Conservation (phyloP, 768 basidiomycete species). For the Lentinula detonsa region DNA sequence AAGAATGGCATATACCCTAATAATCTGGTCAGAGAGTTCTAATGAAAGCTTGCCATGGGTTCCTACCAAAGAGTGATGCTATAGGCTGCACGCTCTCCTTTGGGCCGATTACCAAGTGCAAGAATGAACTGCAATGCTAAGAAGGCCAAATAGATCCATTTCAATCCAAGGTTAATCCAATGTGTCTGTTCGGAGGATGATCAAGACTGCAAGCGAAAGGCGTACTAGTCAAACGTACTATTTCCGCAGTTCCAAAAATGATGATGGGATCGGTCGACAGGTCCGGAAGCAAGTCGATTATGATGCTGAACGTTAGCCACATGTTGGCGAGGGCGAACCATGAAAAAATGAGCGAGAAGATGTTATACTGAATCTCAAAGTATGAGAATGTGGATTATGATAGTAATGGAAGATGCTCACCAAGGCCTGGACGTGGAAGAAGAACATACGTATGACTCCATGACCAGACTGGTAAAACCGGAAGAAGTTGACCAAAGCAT, state of each 20-base stretch:
- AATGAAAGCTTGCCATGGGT: not conserved
- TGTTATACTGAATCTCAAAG: conserved; percentile 56
- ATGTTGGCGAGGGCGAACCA: conserved; percentile 93
- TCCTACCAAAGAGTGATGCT: conserved; percentile 63
- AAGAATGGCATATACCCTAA: conserved; percentile 78
- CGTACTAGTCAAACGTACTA: conserved; percentile 44
- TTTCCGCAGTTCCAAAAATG: conserved; percentile 65
- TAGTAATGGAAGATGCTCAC: conserved; percentile 36
- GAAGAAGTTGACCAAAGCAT: conserved; percentile 92
- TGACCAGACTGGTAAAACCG: conserved; percentile 83
- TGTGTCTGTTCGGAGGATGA: conserved; percentile 52
- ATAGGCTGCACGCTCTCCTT: conserved; percentile 78
- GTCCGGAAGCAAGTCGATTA: conserved; percentile 77
- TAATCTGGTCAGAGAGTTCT: not conserved
- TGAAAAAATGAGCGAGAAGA: conserved; percentile 79
- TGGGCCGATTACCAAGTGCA: conserved; percentile 74
- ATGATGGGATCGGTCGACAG: conserved; percentile 27
- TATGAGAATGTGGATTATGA: not conserved
- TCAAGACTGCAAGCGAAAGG: not conserved
- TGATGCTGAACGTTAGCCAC: conserved; percentile 94
- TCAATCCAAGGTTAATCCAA: conserved; percentile 78
- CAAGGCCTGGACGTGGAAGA: conserved; percentile 90
- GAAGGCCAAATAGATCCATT: conserved; percentile 86
- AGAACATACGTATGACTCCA: conserved; percentile 89
- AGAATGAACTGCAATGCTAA: conserved; percentile 68